Conservation (phyloP, 2,329 filamentous ascomycete species). For the Cordyceps cateniannulata region DNA sequence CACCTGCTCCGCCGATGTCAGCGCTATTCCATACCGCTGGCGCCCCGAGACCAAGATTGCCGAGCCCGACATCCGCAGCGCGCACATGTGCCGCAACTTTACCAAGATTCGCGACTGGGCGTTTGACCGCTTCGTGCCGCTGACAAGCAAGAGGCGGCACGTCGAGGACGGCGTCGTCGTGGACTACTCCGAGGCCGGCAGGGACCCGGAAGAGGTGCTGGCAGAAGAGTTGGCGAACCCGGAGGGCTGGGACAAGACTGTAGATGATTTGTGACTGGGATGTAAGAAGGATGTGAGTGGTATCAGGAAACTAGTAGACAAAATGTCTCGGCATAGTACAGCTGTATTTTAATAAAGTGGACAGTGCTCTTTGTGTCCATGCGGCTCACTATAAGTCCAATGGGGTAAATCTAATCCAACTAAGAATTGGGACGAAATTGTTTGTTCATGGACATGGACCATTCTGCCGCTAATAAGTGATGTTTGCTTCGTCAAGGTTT, state of each 20-base stretch:
- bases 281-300: no score
- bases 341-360: no score
- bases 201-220: not conserved
- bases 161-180: constrained; percentile 7
- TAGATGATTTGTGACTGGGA: not conserved
- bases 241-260: constrained; percentile 1
- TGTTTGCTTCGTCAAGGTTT: no score
- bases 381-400: no score
- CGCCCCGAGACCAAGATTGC: not conserved
- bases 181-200: not conserved
- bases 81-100: constrained; percentile 13
- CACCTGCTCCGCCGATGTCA: constrained; percentile 13
- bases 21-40: constrained; percentile 8
- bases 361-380: no score
- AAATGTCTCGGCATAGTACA: no score
- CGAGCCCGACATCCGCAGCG: not conserved
- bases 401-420: no score
- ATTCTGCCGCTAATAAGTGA: no score
- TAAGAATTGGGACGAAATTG: no score
- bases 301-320: no score
- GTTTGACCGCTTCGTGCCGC: not conserved
- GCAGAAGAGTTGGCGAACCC: not conserved
- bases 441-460: no score
- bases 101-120: constrained; percentile 11
- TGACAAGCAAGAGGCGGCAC: constrained; percentile 2